Conservation (phyloP, 2,329 filamentous ascomycete species). For the Torrubiellomyces zombiae region DNA sequence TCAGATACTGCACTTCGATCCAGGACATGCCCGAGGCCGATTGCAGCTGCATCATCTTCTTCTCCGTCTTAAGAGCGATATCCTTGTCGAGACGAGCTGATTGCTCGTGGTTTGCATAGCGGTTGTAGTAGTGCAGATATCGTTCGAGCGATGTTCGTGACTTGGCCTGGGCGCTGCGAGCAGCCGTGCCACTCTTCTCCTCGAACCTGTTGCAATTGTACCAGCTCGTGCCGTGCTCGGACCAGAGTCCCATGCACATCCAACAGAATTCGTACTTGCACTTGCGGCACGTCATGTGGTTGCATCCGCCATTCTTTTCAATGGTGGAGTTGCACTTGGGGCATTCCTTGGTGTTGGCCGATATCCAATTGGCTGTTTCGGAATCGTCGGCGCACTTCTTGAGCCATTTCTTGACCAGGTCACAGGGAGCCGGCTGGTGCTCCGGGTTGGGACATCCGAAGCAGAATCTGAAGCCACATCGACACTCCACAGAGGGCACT, state of each 20-base stretch:
- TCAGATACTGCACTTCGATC: constrained; percentile 97
- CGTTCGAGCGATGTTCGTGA: constrained; percentile 81
- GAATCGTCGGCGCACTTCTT: constrained; percentile 98
- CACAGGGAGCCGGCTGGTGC: constrained; percentile 85
- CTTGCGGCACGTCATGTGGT: constrained; percentile 95
- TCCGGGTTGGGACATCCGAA: constrained; percentile 84
- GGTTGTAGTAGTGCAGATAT: constrained; percentile 98
- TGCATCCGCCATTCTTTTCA: constrained; percentile 96
- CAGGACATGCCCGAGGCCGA: constrained; percentile 90
- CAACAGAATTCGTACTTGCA: constrained; percentile 97
- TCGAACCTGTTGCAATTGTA: constrained; percentile 98
- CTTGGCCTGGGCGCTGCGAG: constrained; percentile 79
- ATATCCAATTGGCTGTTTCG: constrained; percentile 98
- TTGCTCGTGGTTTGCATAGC: constrained; percentile 97
- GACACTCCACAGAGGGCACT: constrained; percentile 79
- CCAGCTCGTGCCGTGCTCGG: constrained; percentile 96
- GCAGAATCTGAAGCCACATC: constrained; percentile 77
- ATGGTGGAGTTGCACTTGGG: constrained; percentile 93
- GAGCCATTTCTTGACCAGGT: constrained; percentile 83
- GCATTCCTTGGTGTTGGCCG: constrained; percentile 96
- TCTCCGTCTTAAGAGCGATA: constrained; percentile 88
- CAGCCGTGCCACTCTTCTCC: constrained; percentile 84
- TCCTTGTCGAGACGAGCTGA: constrained; percentile 94
- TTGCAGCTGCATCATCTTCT: constrained; percentile 96
- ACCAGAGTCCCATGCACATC: constrained; percentile 99